Evolutionary conservation across 768 basidiomycete genomes (phyloP), one percentile per base, ranked within the genome.

Genomic region (Imleria badia): DNA sequence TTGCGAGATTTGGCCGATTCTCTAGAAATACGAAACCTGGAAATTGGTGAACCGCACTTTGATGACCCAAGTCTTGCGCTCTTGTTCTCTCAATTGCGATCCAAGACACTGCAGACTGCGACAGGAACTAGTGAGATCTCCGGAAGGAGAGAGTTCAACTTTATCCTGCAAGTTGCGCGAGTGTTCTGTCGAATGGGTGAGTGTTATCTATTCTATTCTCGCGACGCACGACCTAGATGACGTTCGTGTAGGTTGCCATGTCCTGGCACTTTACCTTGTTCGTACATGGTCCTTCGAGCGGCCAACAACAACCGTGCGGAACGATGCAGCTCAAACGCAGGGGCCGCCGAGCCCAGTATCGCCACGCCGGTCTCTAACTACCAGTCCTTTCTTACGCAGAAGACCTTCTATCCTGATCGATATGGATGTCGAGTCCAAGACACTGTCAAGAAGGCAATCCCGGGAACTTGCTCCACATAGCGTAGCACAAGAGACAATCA

Each of bases 141-240:
- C 0, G 90, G 89, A 17, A 80, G 81, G 42, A 83, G 86, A 13
- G 96, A 99, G 67, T 98, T 95, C 73, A 94, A 91, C 66, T 98
- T 98, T 68, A 92, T 99, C 11, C 76, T 95, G 29, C 95, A 98
- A 73, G 93, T 94, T 62, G 91, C 94, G 0, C 83, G 93, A 29
- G 90, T 96, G 9, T 94, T 98, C 62, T 93, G 90, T 64, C 78
- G 92, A 55, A 96, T 98, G 94, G 97, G 96, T 92, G 60, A 38
- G 86, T 68, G 1, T 11, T 30, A n/a, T 20, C 23, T 17, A 5
- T n/a, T 44, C 5, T 41, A 52, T 46, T 36, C 46, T 30, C 6
- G 34, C 36, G 40, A 7, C 20, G 22, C 41, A 51, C 26, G 34
- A 36, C 29, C 26, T 42, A 40, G 33, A 35, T 50, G 58, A 48